Conservation (phyloP, 371 early-diverging fungal species). For the Mortierella polycephala region DNA sequence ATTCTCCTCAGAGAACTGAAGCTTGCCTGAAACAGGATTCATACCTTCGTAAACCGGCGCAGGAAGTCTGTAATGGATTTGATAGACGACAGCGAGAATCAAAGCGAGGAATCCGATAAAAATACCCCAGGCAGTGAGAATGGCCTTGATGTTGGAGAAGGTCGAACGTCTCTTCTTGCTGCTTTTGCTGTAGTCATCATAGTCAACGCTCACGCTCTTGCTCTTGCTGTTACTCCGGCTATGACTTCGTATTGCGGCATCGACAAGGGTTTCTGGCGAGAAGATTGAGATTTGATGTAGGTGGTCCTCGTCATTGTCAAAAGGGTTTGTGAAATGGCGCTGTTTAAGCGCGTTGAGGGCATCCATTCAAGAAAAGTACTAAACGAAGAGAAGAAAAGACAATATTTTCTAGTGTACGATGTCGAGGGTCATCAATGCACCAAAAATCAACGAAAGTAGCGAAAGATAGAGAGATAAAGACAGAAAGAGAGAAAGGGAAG, state of each 20-base stretch:
- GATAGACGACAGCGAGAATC: constrained; percentile 55
- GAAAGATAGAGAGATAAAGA: constrained; percentile 1
- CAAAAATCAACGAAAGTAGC: neutral
- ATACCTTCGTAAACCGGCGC: constrained; percentile 18
- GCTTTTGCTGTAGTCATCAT: neutral
- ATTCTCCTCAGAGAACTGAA: constrained; percentile 68
- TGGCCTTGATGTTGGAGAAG: constrained; percentile 14
- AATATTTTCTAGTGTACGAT: neutral
- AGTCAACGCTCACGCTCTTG: neutral
- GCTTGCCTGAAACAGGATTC: constrained; percentile 47
- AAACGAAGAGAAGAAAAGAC: neutral
- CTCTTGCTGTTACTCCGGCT: constrained; percentile 1
- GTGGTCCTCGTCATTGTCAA: constrained; percentile 24
- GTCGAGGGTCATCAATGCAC: neutral
- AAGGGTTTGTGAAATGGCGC: constrained; percentile 30
- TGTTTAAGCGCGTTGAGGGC: constrained; percentile 28
- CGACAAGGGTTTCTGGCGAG: constrained; percentile 24
- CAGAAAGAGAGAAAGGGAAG: constrained; percentile 6
- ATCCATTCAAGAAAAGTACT: constrained; percentile 13
- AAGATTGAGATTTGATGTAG: constrained; percentile 8
- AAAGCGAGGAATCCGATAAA: constrained; percentile 32
- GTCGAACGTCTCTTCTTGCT: constrained; percentile 9
- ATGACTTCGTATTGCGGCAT: constrained; percentile 24
- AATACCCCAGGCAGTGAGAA: constrained; percentile 22
- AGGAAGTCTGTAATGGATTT: constrained; percentile 54